Percentiles rank a stretch among this genome's conserved stretches.
These are phyloP conservation scores for Holtermannia corniformis DNA, from an alignment of 768 basidiomycete species.

Conservation along the genomic window DNA sequence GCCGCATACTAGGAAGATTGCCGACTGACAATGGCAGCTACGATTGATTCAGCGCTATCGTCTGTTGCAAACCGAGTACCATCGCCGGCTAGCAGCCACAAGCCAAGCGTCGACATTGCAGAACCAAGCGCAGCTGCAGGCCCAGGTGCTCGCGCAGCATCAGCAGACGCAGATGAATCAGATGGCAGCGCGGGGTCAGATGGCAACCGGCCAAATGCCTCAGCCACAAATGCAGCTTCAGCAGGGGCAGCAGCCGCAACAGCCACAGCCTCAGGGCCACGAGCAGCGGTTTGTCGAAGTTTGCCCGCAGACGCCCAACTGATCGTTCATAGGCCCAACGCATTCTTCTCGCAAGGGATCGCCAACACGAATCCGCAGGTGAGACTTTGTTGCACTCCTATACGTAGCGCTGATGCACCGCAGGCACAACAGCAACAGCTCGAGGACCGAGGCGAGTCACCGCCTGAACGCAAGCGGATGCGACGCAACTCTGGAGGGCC, in stretches of 20 bases:
- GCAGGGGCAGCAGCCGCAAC: constrained; percentile 8
- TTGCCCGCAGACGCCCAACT: not conserved
- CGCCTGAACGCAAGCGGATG: constrained; percentile 34
- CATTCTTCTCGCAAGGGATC: constrained; percentile 6
- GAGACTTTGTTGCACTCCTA: constrained; percentile 2
- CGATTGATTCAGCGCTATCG: constrained; percentile 22
- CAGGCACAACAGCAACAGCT: constrained; percentile 13
- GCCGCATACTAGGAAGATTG: not conserved
- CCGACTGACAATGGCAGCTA: constrained; percentile 10
- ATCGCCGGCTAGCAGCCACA: constrained; percentile 18
- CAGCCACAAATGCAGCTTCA: constrained; percentile 3
- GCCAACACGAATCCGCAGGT: constrained; percentile 17
- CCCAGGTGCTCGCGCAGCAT: constrained; percentile 2
- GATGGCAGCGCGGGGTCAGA: not conserved
- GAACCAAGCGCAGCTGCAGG: constrained; percentile 4
- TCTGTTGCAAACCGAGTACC: constrained; percentile 16
- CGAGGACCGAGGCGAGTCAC: constrained; percentile 12
- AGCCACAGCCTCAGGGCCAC: constrained; percentile 9
- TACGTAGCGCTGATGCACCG: not conserved
- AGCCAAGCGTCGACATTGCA: constrained; percentile 7
- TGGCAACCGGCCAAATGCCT: too few species aligned
- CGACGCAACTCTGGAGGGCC: constrained; percentile 30
- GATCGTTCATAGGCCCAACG: too few species aligned
- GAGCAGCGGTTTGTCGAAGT: constrained; percentile 5
- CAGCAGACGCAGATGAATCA: not conserved